Evolutionary conservation across 2,329 filamentous ascomycete species (phyloP), one percentile per base, ranked within the genome.

Genomic region (Pseudogymnoascus pannorum): DNA sequence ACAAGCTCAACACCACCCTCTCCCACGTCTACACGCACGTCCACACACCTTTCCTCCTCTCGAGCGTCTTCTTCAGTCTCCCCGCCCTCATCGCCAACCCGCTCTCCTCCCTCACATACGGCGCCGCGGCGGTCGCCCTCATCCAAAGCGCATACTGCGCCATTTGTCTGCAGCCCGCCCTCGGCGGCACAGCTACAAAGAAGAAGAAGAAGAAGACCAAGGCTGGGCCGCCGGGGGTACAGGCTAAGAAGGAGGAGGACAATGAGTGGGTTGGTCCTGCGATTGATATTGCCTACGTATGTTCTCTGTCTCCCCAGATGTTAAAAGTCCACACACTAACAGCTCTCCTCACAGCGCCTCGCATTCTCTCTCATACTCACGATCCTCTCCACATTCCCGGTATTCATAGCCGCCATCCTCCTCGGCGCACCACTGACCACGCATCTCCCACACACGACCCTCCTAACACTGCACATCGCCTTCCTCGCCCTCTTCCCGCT

Each of bases 351-450:
- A 40, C 70, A 96, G 81, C 86, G 90, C 2, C 81, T 84, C 2
- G 80, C 94, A 66, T 78, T 92, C 62, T 87, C 89, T 6, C 81
- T 93, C 31, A 73, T 85, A 51, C 75, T 87, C 11, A 71, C 75
- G 16, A 58, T 68, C 14, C 60, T 75, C 54, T 82, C 63, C 4
- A 78, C 83, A 0, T 85, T 85, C 2, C 70, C 85, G 35, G 76
- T 87, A 48, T 75, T 80, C 12, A 66, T 73, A 26, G 68, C 87
- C 20, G 79, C 87, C 72, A 80, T 97, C 69, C 88, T 97, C 67
- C 95, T 97, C 75, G 94, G 94, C 70, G 94, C 93, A 6, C 94
- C 94, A 0, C 79, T 96, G 60, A 89, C 93, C 31, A 91, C 90
- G 0, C 90, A 97, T 73, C 77, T 88, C 58, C 72, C 79, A 3